Evolutionary conservation across 306 rosid species (phyloP), one percentile per base, ranked within the genome.

Genomic region (Mimosa bimucronata): DNA sequence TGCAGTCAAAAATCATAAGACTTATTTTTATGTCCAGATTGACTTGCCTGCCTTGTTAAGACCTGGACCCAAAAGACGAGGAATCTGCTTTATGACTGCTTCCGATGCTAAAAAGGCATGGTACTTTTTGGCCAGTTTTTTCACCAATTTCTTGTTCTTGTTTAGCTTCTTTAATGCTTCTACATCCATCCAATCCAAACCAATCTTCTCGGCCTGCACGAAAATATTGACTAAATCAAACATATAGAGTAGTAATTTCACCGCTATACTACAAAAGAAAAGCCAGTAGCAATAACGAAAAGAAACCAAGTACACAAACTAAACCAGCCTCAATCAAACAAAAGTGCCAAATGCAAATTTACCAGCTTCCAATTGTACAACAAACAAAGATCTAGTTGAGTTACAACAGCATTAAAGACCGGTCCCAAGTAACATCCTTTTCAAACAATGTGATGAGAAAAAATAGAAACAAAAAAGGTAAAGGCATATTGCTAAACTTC

Each of bases 21-120:
- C 23, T 72, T 38, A n/a, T 67, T 8, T 13, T 15, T 19, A 18
- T 5, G 44, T 31, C 13, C 21, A 30, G 1, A 58, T 25, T 8
- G 8, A 88, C 97, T 29, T 76, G 92, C 97, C 97, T 79, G 98
- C 98, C 85, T 94, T 91, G 88, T 94, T 94, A 74, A 94, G 98
- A 80, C 98, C 97, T 50, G 94, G 98, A 53, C 97, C 97, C 77
- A 94, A 80, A 66, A 94, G 94, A 77, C 94, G 94, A 9, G 98
- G 98, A 66, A 94, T 94, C 88, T 92, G 96, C 87, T 92, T 94
- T 21, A 94, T 94, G 4, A 92, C 91, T 57, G 98, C 90, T 80
- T 94, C 98, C 6, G 98, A 94, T 23, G 98, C 98, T 28, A 94
- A 89, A 75, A 92, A 94, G 55, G 97, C 95, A 83, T 92, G 97